Evolutionary conservation across 176 grass and related monocot species (phyloP).

Genomic region (Phoenix roebelenii): DNA sequence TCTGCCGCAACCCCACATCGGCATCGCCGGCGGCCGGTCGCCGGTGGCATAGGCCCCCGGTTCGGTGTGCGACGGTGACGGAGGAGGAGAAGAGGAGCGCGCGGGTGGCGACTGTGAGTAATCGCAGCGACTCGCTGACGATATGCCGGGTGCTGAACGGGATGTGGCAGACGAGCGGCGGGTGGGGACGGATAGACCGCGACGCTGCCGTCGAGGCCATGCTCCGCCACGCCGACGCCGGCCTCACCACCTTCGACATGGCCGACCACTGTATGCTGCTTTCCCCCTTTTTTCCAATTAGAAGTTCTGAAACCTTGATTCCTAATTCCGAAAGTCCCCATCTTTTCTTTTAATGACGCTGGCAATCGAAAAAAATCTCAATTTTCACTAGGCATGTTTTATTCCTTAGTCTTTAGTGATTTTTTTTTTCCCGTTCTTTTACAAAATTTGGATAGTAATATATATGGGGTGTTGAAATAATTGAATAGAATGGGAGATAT

Average conservation of each 20-base stretch:
- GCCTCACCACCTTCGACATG: slow-evolving; percentile 95
- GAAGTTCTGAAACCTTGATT: too few species aligned
- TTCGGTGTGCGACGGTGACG: slow-evolving; percentile 12
- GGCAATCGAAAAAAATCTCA: too few species aligned
- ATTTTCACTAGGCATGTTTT: too few species aligned
- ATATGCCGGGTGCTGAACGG: slow-evolving; percentile 96
- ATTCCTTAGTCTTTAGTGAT: too few species aligned
- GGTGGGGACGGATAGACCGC: slow-evolving; percentile 85
- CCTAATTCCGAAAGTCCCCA: too few species aligned
- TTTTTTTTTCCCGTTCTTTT: not conserved
- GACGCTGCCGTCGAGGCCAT: slow-evolving; percentile 77
- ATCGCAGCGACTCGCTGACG: slow-evolving; percentile 43
- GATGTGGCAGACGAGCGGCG: slow-evolving; percentile 92
- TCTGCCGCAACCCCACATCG: not conserved
- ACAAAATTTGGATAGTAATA: slow-evolving; percentile 3
- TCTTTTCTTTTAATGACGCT: too few species aligned
- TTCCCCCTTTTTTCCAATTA: not conserved
- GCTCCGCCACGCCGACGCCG: slow-evolving; percentile 59
- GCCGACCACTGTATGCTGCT: slow-evolving; percentile 57
- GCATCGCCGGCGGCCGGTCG: not conserved
- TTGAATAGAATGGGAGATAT: too few species aligned
- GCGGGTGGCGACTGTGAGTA: slow-evolving; percentile 33
- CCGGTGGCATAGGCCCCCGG: not conserved
- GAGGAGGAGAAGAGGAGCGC: slow-evolving; percentile 11
- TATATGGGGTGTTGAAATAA: too few species aligned